Base-by-base conservation (phyloP, 495 filamentous ascomycete genomes). In the Cercophora samala region DNA sequence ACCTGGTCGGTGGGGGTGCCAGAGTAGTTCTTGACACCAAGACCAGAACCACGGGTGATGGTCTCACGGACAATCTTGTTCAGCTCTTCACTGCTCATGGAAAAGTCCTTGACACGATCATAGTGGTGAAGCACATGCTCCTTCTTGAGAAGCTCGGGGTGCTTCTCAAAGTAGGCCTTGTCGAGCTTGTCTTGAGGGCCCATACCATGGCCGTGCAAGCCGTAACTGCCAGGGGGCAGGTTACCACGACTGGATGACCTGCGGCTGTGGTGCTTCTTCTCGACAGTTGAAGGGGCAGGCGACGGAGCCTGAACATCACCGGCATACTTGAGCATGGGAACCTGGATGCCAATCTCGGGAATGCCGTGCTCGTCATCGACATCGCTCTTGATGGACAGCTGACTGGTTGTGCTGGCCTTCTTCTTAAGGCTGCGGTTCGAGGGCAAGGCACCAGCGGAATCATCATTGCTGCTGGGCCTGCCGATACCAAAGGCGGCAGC, bases 301-400 rank as follows among this genome's bases (percentile, higher is more conserved):
- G 96, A 93, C 0, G 95, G 95, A 15, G 95, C 95, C 79, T 99
- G 95, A 11, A 99, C 96, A 77, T 98, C 95, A 55, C 95, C 95
- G 52, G 93, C 93, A 79, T 96, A 88, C 46, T 89, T 89, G 73
- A 94, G 90, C 93, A 99, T 96, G 42, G 95, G 96, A 22, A 98
- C 93, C 71, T 92, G 86, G 73, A 88, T 84, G 51, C 93, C 93
- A 68, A 97, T 95, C 73, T 94, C 90, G 13, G 93, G 94, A 68
- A 97, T 96, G 15, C 94, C 94, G 67, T 90, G 87, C 69, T 93
- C 91, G 21, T 91, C 88, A 15, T 87, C 87, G 63, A 81, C 69
- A n/a, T 73, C 78, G 32, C 76, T 72, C 64, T 84, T 82, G 37
- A 76, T 72, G 5, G 82, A 84, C 56, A 81, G 75, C 71, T 90